Evolutionary conservation across 371 early-diverging fungal species (phyloP).

Genomic region (Mucor velutinosus): DNA sequence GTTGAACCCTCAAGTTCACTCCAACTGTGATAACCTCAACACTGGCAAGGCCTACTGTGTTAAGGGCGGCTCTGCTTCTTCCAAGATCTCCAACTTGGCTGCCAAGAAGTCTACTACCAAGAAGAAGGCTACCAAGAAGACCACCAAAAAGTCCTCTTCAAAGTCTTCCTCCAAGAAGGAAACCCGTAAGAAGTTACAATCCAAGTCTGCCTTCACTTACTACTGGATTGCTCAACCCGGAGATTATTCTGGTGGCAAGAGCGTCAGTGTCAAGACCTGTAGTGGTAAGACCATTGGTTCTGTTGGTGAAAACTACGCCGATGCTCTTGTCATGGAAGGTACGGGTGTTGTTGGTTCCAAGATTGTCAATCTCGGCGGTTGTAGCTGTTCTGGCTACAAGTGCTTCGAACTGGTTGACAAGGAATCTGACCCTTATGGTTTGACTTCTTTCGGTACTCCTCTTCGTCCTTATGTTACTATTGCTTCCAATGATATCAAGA

Average conservation of each 20-base stretch:
- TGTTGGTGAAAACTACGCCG: slow-evolving; percentile 46
- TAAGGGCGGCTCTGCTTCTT: slow-evolving; percentile 2
- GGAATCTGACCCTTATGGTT: slow-evolving; percentile 46
- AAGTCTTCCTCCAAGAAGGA: slow-evolving; percentile 10
- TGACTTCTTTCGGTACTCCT: slow-evolving; percentile 47
- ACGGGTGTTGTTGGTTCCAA: slow-evolving; percentile 47
- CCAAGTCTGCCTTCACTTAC: slow-evolving; percentile 45
- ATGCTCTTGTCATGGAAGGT: slow-evolving; percentile 56
- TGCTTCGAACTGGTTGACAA: slow-evolving; percentile 49
- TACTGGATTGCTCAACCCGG: slow-evolving; percentile 53
- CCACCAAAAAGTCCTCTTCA: not conserved
- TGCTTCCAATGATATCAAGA: slow-evolving; percentile 47
- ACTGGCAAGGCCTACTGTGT: slow-evolving; percentile 47
- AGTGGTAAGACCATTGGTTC: slow-evolving; percentile 41
- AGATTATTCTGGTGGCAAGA: slow-evolving; percentile 37
- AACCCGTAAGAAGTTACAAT: slow-evolving; percentile 40
- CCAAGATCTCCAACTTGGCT: slow-evolving; percentile 6
- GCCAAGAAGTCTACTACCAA: slow-evolving; percentile 13
- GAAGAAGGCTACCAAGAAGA: not conserved
- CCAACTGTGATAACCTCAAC: slow-evolving; percentile 32
- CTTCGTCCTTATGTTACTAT: slow-evolving; percentile 52
- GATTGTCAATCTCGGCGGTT: slow-evolving; percentile 52
- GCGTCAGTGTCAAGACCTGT: slow-evolving; percentile 45
- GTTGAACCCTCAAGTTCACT: slow-evolving; percentile 40
- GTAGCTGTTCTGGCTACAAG: slow-evolving; percentile 47